A percentile compares a stretch with the other conserved stretches of the same genome.
These are phyloP conservation scores for Sordariomycetes sp. DNA, from an alignment of 2,329 filamentous ascomycete genomes.

Conservation along the genomic window DNA sequence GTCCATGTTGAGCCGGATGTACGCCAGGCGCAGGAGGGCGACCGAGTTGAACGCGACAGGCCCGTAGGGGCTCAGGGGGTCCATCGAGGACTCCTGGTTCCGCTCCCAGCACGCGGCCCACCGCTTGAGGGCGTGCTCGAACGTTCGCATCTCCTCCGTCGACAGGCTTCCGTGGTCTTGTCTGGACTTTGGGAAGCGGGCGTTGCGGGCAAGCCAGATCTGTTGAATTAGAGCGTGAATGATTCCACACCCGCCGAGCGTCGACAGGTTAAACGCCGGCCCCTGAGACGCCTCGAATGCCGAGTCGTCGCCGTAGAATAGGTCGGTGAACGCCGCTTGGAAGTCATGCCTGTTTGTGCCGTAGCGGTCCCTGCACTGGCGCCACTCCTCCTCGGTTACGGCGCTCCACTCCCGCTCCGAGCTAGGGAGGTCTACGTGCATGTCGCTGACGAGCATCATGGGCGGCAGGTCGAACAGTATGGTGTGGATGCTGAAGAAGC, in stretches of 20 bases:
- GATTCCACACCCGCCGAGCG: neutral
- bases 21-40: neutral
- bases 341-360: no score
- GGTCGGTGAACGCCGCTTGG: neutral
- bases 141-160: neutral
- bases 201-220: neutral
- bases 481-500: neutral
- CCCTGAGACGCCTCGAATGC: neutral
- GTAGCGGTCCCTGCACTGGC: no score
- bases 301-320: neutral
- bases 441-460: neutral
- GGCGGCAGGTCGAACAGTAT: neutral
- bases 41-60: neutral
- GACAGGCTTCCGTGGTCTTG: neutral
- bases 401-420: neutral
- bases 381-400: neutral
- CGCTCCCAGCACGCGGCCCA: neutral
- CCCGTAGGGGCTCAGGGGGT: neutral
- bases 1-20: neutral
- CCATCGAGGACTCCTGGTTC: neutral
- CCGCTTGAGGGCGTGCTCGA: neutral
- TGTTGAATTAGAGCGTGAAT: neutral
- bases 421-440: neutral
- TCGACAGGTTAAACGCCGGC: neutral
- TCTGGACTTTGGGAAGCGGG: neutral